Evolutionary conservation across 2,329 filamentous ascomycete genomes (phyloP).

Genomic region (Fusarium clavum): DNA sequence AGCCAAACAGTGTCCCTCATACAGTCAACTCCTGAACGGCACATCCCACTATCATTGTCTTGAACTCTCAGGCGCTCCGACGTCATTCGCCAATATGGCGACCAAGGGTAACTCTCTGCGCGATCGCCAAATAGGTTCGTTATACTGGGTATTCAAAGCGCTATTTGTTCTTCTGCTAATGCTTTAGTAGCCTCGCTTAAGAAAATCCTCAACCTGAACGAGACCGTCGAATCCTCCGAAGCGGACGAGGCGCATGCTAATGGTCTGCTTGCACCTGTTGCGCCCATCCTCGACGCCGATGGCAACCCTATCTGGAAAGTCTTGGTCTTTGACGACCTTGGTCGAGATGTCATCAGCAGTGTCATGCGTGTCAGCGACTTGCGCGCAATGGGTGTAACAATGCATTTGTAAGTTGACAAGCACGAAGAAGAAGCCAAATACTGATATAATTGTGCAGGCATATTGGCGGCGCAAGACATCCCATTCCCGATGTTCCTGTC

Average conservation of each 20-base stretch:
- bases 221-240: constrained; percentile 70
- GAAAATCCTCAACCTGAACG: constrained; percentile 95
- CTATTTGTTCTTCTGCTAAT: constrained; percentile 12
- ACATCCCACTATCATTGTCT: constrained; percentile 43
- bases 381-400: constrained; percentile 92
- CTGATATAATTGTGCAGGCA: constrained; percentile 66
- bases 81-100: constrained; percentile 56
- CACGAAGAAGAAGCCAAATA: not conserved
- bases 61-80: constrained; percentile 25
- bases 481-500: constrained; percentile 95
- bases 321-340: constrained; percentile 90
- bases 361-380: constrained; percentile 94
- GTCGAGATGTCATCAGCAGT: constrained; percentile 95
- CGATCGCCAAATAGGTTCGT: constrained; percentile 63
- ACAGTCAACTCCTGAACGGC: constrained; percentile 25
- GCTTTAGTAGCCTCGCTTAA: constrained; percentile 80
- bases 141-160: not conserved
- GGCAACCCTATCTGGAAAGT: constrained; percentile 98
- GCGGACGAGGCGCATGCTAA: constrained; percentile 73
- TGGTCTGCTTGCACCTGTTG: constrained; percentile 73
- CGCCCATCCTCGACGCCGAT: constrained; percentile 85
- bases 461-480: constrained; percentile 82
- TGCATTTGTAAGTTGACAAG: constrained; percentile 77
- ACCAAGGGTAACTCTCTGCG: constrained; percentile 60
- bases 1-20: constrained; percentile 8